phyloP scores from a whole-genome alignment of 2,329 filamentous ascomycete species.

The Penicillium sp. region DNA sequence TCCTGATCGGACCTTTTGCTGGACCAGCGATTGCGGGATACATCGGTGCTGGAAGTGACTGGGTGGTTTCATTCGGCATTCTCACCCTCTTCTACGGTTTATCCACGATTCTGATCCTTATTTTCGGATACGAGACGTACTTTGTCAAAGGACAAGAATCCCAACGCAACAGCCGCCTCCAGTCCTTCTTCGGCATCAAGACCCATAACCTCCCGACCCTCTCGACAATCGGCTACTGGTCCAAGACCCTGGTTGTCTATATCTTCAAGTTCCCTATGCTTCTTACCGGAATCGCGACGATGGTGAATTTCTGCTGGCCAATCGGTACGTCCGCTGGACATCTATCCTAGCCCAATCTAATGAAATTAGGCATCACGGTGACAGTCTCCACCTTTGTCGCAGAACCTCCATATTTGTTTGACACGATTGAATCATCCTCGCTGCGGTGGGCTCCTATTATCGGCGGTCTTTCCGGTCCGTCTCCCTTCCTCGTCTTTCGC shows the following conservation, averaged over 20 bases:
- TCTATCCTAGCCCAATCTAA: background rate
- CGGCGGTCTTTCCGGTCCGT: conserved; percentile 36
- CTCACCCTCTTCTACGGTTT: conserved; percentile 42
- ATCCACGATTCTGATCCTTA: conserved; percentile 39
- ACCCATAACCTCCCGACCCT: conserved; percentile 36
- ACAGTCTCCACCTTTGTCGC: conserved; percentile 41
- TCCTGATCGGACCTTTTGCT: conserved; percentile 44
- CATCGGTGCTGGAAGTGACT: conserved; percentile 37
- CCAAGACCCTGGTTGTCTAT: conserved; percentile 29
- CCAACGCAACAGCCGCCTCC: conserved; percentile 23
- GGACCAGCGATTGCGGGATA: conserved; percentile 46
- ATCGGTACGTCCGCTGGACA: conserved; percentile 32
- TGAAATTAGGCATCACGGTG: conserved; percentile 37
- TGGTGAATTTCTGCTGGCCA: conserved; percentile 46
- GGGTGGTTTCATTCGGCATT: conserved; percentile 41
- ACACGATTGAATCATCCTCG: conserved; percentile 41
- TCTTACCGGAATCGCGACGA: conserved; percentile 36
- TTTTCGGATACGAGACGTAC: conserved; percentile 43
- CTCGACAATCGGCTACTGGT: conserved; percentile 31
- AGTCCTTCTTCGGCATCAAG: conserved; percentile 38
- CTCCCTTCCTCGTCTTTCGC: background rate
- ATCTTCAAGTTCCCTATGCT: conserved; percentile 39
- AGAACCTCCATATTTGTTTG: conserved; percentile 41
- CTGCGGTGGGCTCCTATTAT: conserved; percentile 44
- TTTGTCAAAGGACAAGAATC: conserved; percentile 26